Evolutionary conservation across 176 grass and related monocot genomes (phyloP), one percentile per base, ranked within the genome.

Genomic region (Triticum urartu): DNA sequence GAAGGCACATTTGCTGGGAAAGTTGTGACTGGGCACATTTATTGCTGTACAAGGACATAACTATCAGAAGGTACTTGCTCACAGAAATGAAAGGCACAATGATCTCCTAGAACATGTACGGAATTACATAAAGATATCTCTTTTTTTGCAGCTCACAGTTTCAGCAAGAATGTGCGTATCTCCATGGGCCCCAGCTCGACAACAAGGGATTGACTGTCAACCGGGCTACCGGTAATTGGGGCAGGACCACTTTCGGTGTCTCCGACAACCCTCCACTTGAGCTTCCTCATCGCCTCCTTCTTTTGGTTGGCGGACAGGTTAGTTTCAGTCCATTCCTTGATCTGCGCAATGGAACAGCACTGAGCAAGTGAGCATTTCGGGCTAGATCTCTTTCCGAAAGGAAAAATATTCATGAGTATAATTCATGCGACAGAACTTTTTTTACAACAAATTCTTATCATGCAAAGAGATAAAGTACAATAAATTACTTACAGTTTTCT

Each of bases 101-200:
- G 74, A 64, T 63, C 25, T 73, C 8, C 70, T 84, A 50, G 10
- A 75, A 30, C 69, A 74, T 25, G 0, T 62, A 73, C 33, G 81
- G 3, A 43, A 63, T 40, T 48, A 7, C 36, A 64, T 75, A 6
- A 75, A 4, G 25, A 17, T 7, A 8, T 17, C 43, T 73, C n/a
- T 73, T 9, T 3, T 30, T 4, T 0, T 38, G 5, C 36, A 60
- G 24, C 54, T 95, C 79, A 95, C 70, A 98, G 90, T 79, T 89
- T 90, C 52, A 98, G 63, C 33, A 70, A 58, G 75, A 97, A 95
- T 0, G 95, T 97, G 25, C 95, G 91, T 86, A 98, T 98, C 86
- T 98, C 95, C 95, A 98, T 98, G 1, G 95, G 95, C 26, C 89
- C 95, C 35, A 98, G 63, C 47, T 90, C 93, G 50, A 98, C 91